Evolutionary conservation across 768 basidiomycete genomes (phyloP).

Genomic region (Lactarius quietus): DNA sequence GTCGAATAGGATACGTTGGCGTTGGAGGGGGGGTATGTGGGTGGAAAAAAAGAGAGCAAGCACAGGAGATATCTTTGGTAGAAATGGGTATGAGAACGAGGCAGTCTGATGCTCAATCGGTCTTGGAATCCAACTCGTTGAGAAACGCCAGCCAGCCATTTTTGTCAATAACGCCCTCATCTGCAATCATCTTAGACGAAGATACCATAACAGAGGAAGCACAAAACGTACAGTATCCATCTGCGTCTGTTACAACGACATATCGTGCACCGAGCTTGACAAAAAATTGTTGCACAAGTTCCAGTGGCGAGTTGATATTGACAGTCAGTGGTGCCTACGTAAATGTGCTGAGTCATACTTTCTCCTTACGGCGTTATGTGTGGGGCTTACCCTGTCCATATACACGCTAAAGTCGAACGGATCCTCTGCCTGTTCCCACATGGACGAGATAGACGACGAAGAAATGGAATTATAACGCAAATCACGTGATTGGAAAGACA

Average conservation of each 20-base stretch:
- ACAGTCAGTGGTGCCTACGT: conserved; percentile 82
- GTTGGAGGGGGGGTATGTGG: background rate
- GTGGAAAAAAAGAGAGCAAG: background rate
- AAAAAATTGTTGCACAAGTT: conserved; percentile 91
- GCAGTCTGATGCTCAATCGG: background rate
- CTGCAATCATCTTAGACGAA: conserved; percentile 37
- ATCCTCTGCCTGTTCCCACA: conserved; percentile 41
- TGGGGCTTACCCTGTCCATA: conserved; percentile 70
- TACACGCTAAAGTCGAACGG: conserved; percentile 81
- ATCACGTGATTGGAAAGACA: conserved; percentile 58
- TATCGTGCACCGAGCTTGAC: conserved; percentile 92
- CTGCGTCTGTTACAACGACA: conserved; percentile 75
- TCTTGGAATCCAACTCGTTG: conserved; percentile 57
- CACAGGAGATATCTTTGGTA: background rate
- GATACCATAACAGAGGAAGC: background rate
- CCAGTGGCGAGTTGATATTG: conserved; percentile 79
- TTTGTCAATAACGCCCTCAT: conserved; percentile 91
- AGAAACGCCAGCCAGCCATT: conserved; percentile 92
- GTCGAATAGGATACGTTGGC: background rate
- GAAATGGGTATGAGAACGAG: background rate
- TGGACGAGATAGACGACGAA: conserved; percentile 59
- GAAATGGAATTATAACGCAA: conserved; percentile 36
- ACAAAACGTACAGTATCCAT: conserved; percentile 67
- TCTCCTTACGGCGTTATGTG: conserved; percentile 3
- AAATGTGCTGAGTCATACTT: background rate